Evolutionary conservation across 2,329 filamentous ascomycete species (phyloP), one percentile per base, ranked within the genome.

Genomic region (Aspergillus aculeatus): DNA sequence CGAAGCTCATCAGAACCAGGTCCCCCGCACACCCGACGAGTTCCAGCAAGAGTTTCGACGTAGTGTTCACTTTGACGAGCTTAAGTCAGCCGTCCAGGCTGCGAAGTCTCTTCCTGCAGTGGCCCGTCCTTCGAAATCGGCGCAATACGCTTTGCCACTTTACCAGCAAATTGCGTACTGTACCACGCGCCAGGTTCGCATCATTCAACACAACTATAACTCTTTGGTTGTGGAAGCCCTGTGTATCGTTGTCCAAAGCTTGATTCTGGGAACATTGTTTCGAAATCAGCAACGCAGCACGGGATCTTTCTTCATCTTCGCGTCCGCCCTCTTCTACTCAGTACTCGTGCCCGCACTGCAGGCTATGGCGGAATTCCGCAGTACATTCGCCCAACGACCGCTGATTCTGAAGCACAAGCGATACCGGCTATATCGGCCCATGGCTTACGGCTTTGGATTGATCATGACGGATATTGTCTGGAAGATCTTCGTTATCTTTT

Each of bases 401-500:
- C 41, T 64, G 21, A 38, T 64, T 5, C 41, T 64, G 10, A 64
- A 64, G 53, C 62, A 64, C 11, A 63, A 63, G 29, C 32, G 52
- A 38, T 59, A 57, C 19, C 29, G 58, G 26, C 51, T 64, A 12
- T 91, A 93, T 71, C 83, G 89, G 35, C 91, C 91, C 0, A 91
- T 89, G 0, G 89, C 90, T 0, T 78, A 94, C 24, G 56, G 32
- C 88, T 88, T 93, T 59, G 90, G 87, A 0, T 90, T 93, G 69
- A 92, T 93, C 56, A 82, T 88, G 16, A 87, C 92, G 10, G 91
- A 95, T 67, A 82, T 89, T 58, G 82, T 86, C 0, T 93, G 93
- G 71, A 82, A 88, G 0, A 83, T 88, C 0, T 81, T 80, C 2
- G 88, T 91, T 66, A 90, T 91, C 54, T 68, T 89, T 1, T 92